Base-by-base conservation (phyloP, 352 stramenopile species). In the Phytophthora aleatoria region DNA sequence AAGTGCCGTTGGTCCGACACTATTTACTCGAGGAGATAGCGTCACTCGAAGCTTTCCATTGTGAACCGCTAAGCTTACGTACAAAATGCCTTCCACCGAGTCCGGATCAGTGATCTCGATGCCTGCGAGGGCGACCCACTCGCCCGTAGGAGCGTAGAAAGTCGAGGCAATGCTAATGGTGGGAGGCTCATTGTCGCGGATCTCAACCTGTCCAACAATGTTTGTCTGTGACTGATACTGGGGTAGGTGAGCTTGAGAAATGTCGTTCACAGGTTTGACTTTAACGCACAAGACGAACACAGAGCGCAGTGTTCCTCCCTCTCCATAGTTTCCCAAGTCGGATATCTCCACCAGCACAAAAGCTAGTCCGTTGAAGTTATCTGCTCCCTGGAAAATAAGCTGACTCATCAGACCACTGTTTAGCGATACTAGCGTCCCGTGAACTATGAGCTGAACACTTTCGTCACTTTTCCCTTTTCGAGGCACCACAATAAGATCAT, bases 21-120 rank as follows among this genome's bases (percentile, higher is more conserved):
- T 45, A 20, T 30, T 55, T 24, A 26, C 26, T 11, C n/a, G 48
- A 30, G 48, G 39, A 15, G 47, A n/a, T 20, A 64, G 31, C 9
- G 13, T 51, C 9, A 57, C 57, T 30, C 76, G 79, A n/a, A 91
- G 51, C 13, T 44, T 64, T 38, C 78, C 78, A 41, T 47, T 70
- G 26, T 59, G 61, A 35, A 74, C 72, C 1, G 71, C 49, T 24
- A 89, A 42, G 13, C 72, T 78, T 11, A 87, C 56, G 53, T 83
- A 89, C 35, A 89, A 30, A 15, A 75, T 53, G 0, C 59, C 60
- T 24, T 83, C 61, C 8, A 51, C 70, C n/a, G 73, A 74, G 51
- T 90, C 82, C 3, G 70, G 68, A 44, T 91, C 82, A 28, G 58
- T 53, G 13, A 89, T 50, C 3, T 56, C 2, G 20, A 87, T 67